These are phyloP conservation scores for Blastobotrys aristatus DNA, from an alignment of 1,139 yeast species.

Conservation along the genomic window DNA sequence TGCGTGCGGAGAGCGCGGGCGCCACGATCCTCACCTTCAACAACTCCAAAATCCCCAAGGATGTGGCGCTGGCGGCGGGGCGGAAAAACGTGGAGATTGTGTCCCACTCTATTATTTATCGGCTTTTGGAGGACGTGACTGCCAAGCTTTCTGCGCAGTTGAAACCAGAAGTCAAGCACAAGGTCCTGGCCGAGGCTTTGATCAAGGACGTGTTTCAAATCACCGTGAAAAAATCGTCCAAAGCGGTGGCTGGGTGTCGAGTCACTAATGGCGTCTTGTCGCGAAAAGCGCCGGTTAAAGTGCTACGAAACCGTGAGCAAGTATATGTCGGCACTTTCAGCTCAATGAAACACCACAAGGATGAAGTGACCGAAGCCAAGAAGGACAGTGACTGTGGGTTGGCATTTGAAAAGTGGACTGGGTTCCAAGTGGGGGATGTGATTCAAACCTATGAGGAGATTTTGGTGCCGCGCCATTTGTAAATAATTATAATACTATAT, in stretches of 20 bases:
- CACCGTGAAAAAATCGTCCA: constrained; percentile 42
- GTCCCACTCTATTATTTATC: constrained; percentile 77
- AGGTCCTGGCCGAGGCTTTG: constrained; percentile 62
- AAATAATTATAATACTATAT: constrained; percentile 16
- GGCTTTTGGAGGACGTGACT: constrained; percentile 80
- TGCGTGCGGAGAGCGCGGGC: constrained; percentile 69
- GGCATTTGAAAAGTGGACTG: constrained; percentile 64
- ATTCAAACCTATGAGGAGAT: constrained; percentile 72
- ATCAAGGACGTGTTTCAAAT: constrained; percentile 71
- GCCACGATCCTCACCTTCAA: constrained; percentile 80
- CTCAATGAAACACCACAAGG: constrained; percentile 77
- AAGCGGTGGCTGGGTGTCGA: constrained; percentile 81
- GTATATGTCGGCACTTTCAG: constrained; percentile 66
- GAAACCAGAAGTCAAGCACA: constrained; percentile 63
- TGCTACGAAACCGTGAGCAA: constrained; percentile 48
- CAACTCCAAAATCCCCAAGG: constrained; percentile 55
- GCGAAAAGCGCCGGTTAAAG: constrained; percentile 56
- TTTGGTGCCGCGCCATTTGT: constrained; percentile 63
- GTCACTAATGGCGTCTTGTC: constrained; percentile 66
- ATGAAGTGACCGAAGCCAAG: constrained; percentile 68
- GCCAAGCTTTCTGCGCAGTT: constrained; percentile 55
- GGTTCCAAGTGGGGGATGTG: constrained; percentile 68
- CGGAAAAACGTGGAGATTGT: constrained; percentile 54
- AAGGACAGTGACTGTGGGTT: constrained; percentile 92
- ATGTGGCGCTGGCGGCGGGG: constrained; percentile 56